Conservation (phyloP, 371 early-diverging fungal species). For the Enteropsectra breve region DNA sequence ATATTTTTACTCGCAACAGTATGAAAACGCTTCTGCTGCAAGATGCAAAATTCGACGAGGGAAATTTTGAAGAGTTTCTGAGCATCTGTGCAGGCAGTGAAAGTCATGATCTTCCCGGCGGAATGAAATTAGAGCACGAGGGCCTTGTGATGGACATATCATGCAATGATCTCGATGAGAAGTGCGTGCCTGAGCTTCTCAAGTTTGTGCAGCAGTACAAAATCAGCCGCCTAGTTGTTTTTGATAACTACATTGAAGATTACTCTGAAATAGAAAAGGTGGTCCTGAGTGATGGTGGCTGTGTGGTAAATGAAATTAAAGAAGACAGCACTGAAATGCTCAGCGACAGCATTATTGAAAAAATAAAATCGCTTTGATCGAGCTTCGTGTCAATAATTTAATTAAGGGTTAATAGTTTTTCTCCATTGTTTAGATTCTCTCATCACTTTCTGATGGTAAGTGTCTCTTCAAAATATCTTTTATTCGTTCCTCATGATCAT, state of each 20-base stretch:
- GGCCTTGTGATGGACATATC: conserved; percentile 53
- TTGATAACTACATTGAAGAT: conserved; percentile 56
- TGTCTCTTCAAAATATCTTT: no score
- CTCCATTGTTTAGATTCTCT: no score
- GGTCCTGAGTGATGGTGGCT: conserved; percentile 15
- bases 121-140: conserved; percentile 7
- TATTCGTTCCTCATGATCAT: no score
- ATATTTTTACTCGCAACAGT: conserved; percentile 39
- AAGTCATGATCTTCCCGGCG: conserved; percentile 27
- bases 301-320: conserved; percentile 13
- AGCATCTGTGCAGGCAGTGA: conserved; percentile 20
- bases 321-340: conserved; percentile 2
- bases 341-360: conserved; percentile 9
- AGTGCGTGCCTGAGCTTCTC: conserved; percentile 29
- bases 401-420: no score
- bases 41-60: conserved; percentile 53
- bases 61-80: conserved; percentile 50
- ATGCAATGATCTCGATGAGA: conserved; percentile 56
- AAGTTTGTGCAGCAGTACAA: conserved; percentile 32
- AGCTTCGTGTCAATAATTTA: no score
- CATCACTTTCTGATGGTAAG: no score
- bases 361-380: conserved; percentile 6
- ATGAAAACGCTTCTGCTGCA: conserved; percentile 47
- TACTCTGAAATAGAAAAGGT: neutral
- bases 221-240: conserved; percentile 41